Evolutionary conservation across 768 basidiomycete genomes (phyloP), one percentile per base, ranked within the genome.

Genomic region (Neoboletus magnificus): DNA sequence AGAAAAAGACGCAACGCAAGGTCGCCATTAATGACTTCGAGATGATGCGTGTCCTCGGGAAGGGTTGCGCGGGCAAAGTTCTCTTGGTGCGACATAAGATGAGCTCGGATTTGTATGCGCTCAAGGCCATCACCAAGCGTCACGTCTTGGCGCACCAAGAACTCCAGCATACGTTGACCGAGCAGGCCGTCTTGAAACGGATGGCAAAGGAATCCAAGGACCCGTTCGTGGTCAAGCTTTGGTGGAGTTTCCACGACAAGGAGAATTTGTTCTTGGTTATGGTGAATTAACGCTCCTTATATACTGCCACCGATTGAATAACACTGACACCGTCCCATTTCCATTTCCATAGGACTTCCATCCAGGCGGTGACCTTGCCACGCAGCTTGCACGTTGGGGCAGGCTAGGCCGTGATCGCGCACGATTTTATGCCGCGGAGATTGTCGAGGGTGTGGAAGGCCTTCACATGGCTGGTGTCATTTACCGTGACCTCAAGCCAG

Each of bases 211-310:
- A 89, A 63, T 82, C 85, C 55, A 81, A 82, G 63, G 93, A 98
- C 69, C 93, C 93, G 12, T 99, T 98, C 70, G 91, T 98, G 50
- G 93, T 98, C 57, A 92, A 89, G 71, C 82, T 99, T 18, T 91
- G 93, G 85, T 95, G 91, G 89, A 90, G 90, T 73, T 99, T 98
- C 76, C 95, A 98, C 73, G 95, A 98, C 74, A 90, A 91, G 74
- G 93, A 98, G 71, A 96, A 97, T 68, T 74, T 98, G 59, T 98
- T 95, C 75, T 82, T 99, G 66, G 93, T 98, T 42, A 95, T 99
- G 89, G 90, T 89, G 57, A 63, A 74, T 40, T 30, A 42, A 47
- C 36, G n/a, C 54, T 52, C 59, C 35, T 65, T 61, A 54, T 55
- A 58, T 63, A 52, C 56, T 30, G 45, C 35, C 43, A 36, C 29